These are phyloP conservation scores for Tylopilus rubrobrunneus DNA, from an alignment of 768 basidiomycete genomes.

Conservation along the genomic window DNA sequence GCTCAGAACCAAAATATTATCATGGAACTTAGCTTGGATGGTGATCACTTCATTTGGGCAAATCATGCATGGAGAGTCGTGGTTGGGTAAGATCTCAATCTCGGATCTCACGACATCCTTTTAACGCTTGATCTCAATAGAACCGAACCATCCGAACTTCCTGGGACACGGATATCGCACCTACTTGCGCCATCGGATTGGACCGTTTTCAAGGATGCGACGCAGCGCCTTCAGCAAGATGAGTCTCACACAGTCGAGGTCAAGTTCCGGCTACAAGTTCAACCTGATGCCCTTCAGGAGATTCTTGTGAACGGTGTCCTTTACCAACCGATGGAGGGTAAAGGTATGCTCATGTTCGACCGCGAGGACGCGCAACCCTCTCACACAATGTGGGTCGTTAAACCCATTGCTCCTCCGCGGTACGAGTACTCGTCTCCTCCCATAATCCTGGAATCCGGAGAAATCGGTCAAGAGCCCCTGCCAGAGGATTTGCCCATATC, in stretches of 20 bases:
- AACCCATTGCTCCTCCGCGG: slow-evolving; percentile 70
- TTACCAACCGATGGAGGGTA: slow-evolving; percentile 91
- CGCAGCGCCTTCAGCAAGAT: slow-evolving; percentile 78
- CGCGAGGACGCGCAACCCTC: slow-evolving; percentile 82
- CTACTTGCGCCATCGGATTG: slow-evolving; percentile 78
- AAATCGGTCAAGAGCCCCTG: slow-evolving; percentile 36
- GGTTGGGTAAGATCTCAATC: slow-evolving; percentile 61
- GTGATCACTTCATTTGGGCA: slow-evolving; percentile 92
- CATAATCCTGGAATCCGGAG: slow-evolving; percentile 50
- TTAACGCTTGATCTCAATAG: slow-evolving; percentile 39
- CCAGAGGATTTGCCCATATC: slow-evolving; percentile 36
- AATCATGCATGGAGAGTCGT: slow-evolving; percentile 95
- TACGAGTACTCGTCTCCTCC: slow-evolving; percentile 64
- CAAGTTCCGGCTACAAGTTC: slow-evolving; percentile 79
- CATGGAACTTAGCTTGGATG: slow-evolving; percentile 89
- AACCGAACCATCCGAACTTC: slow-evolving; percentile 73
- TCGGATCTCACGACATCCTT: background rate
- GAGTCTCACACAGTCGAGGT: slow-evolving; percentile 94
- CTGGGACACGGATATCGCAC: slow-evolving; percentile 77
- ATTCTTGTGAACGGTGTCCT: slow-evolving; percentile 46
- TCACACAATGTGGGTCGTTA: slow-evolving; percentile 98
- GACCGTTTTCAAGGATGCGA: slow-evolving; percentile 83
- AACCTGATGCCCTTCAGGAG: slow-evolving; percentile 55
- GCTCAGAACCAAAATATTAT: slow-evolving; percentile 96
- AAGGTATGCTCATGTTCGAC: slow-evolving; percentile 98